Conservation (phyloP, 768 basidiomycete species). For the Auriscalpium microsporum region DNA sequence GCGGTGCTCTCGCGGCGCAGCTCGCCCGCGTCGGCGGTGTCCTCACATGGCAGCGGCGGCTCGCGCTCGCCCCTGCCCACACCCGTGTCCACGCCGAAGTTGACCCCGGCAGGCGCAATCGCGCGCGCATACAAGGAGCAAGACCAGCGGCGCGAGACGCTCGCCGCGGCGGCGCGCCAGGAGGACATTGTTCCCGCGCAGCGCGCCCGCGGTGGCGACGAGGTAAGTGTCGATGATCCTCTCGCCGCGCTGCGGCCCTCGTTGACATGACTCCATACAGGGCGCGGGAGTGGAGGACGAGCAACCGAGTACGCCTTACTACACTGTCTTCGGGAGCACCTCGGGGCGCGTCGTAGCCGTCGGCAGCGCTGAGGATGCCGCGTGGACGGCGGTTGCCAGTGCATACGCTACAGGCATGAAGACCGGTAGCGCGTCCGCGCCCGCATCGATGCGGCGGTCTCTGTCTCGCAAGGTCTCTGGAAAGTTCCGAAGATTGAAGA, state of each 20-base stretch:
- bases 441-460: not conserved
- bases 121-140: conserved; percentile 15
- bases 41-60: not conserved
- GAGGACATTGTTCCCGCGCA: not conserved
- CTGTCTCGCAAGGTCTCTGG: conserved; percentile 13
- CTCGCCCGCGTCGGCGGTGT: not conserved
- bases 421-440: not conserved
- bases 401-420: not conserved
- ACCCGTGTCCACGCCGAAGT: conserved; percentile 5
- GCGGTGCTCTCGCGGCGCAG: not conserved
- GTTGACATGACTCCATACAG: not conserved
- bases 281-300: not conserved
- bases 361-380: conserved; percentile 2
- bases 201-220: not conserved
- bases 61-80: not conserved
- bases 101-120: conserved; percentile 14
- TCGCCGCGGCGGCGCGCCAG: conserved; percentile 6
- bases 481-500: conserved; percentile 2
- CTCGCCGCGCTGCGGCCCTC: not conserved
- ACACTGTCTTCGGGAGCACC: not conserved
- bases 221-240: not conserved
- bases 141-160: conserved; percentile 9
- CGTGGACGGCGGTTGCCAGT: not conserved
- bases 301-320: not conserved
- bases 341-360: conserved; percentile 4